Evolutionary conservation across 768 basidiomycete species (phyloP), one percentile per base, ranked within the genome.

Genomic region (Leccinum olivaceopallidum): DNA sequence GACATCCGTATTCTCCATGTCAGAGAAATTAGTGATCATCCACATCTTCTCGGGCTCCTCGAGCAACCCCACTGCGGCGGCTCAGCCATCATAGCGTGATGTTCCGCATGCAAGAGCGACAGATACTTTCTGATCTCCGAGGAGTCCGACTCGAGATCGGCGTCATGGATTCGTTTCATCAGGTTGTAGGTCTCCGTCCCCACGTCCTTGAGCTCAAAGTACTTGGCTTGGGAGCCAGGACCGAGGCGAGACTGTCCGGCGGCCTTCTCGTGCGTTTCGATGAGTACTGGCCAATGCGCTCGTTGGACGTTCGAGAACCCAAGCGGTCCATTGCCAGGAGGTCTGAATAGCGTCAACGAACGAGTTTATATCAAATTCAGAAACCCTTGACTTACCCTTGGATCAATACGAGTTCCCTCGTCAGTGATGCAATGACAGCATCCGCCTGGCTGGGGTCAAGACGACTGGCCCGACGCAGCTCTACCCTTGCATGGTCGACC

Each of bases 361-460:
- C 28, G 28, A 28, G 28, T 28, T 28, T 28, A 28, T 28, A 28
- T 28, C 28, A 20, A 39, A 8, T 52, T 3, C 48, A 20, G 12
- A 12, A 36, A 2, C 55, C 57, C 37, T 1, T 55, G 42, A 63
- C 75, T 63, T 67, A 89, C 86, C 90, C 91, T 74, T 92, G 89
- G 47, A 93, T 87, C 52, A 92, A 71, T 0, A 83, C 77, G 0
- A 92, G 69, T 64, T 90, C 87, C 54, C 83, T 73, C 0, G 79
- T 81, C 37, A 92, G 69, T 0, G 83, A 76, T 58, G 86, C 82
- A 4, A 93, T 69, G 3, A 92, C 76, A 1, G 90, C 86, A 57
- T 89, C 85, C 0, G 81, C 85, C 67, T 93, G 91, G 69, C 87
- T 88, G 0, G 81, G 77, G 63, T 93, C 91, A 30, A 93, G 76